phyloP scores from a whole-genome alignment of 768 basidiomycete species.

The Cystofilobasidium macerans region DNA sequence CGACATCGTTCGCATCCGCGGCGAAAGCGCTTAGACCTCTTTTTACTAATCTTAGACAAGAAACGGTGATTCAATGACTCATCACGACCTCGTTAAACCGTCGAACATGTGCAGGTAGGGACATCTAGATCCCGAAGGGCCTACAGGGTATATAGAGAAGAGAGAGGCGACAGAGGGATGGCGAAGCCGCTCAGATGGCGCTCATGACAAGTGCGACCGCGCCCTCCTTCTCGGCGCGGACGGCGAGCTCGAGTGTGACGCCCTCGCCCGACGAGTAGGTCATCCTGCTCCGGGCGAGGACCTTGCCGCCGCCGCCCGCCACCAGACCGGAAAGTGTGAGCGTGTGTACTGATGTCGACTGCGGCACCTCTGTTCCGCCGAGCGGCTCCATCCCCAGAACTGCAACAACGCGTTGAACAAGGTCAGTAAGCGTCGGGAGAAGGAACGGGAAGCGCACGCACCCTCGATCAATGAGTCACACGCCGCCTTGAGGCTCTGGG shows the following conservation, averaged over 20 bases:
- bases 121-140: neutral
- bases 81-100: no score
- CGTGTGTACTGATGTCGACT: slow-evolving; percentile 79
- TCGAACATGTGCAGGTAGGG: no score
- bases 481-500: slow-evolving; percentile 69
- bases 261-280: slow-evolving; percentile 80
- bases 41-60: no score
- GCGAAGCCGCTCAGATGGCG: slow-evolving; percentile 49
- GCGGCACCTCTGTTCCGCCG: slow-evolving; percentile 75
- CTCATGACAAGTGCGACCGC: slow-evolving; percentile 78
- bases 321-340: slow-evolving; percentile 86
- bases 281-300: slow-evolving; percentile 88
- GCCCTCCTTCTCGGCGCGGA: slow-evolving; percentile 80
- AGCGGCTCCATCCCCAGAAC: slow-evolving; percentile 94
- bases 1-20: no score
- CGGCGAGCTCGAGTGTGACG: slow-evolving; percentile 81
- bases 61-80: no score
- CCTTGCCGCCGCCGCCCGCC: slow-evolving; percentile 87
- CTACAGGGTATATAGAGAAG: neutral
- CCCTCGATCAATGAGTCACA: slow-evolving; percentile 9
- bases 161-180: neutral
- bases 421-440: neutral
- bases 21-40: no score
- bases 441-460: neutral
- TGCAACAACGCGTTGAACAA: neutral